Conservation (phyloP, 768 basidiomycete species). For the Pseudohyphozyma bogoriensis region DNA sequence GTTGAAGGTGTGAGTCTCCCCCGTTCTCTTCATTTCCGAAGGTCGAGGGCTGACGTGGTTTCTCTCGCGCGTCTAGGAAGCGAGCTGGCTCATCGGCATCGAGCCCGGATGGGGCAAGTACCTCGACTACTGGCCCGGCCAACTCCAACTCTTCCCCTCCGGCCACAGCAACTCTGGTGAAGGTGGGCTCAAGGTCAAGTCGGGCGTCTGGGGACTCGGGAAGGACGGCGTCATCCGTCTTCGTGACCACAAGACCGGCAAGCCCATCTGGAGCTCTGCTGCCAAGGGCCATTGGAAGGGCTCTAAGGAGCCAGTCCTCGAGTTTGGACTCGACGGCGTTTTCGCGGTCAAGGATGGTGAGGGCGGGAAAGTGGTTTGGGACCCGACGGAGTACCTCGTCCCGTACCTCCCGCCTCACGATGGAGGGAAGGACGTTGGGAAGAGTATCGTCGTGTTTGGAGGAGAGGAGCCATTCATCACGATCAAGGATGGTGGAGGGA, state of each 20-base stretch:
- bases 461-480: slow-evolving; percentile 19
- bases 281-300: slow-evolving; percentile 15
- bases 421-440: not conserved
- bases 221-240: slow-evolving; percentile 9
- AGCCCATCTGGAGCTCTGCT: too few relatives aligned
- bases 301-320: slow-evolving; percentile 2
- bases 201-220: slow-evolving; percentile 14
- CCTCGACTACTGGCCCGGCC: slow-evolving; percentile 26
- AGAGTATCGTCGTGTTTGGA: slow-evolving; percentile 16
- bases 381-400: slow-evolving; percentile 19
- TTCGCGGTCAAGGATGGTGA: not conserved
- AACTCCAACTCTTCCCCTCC: slow-evolving; percentile 10
- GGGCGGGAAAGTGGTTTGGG: slow-evolving; percentile 13
- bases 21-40: too few relatives aligned
- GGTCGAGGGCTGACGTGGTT: too few relatives aligned
- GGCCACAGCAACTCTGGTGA: slow-evolving; percentile 13
- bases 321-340: slow-evolving; percentile 12
- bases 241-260: slow-evolving; percentile 1
- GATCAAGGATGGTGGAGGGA: slow-evolving; percentile 6
- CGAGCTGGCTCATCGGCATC: slow-evolving; percentile 32
- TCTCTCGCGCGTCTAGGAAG: too few relatives aligned
- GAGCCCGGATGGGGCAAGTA: slow-evolving; percentile 27
- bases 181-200: slow-evolving; percentile 11
- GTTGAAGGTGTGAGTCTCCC: too few relatives aligned
- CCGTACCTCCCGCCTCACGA: slow-evolving; percentile 5